Evolutionary conservation across 768 basidiomycete genomes (phyloP), one percentile per base, ranked within the genome.

Genomic region (Lyophyllum atratum): DNA sequence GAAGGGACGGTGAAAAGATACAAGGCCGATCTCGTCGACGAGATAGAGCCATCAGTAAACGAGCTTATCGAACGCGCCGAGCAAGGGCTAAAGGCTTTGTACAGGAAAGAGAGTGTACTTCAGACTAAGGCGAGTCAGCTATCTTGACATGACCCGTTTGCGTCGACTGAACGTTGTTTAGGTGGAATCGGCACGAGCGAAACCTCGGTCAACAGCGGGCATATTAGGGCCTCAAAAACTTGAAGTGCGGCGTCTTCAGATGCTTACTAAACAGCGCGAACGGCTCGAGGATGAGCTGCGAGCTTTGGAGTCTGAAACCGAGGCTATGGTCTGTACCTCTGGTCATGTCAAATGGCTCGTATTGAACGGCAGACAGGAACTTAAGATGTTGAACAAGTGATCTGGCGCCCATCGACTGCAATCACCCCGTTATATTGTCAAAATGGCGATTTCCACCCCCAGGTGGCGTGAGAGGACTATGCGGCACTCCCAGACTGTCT

Each of bases 1-100:
- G 90, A 93, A 68, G 79, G 76, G 12, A 89, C 85, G 0, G 80
- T 92, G n/a, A 80, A 81, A 52, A 79, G 75, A 69, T 92, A 93
- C 74, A 91, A 92, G 65, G 72, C 85, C 2, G 86, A 87, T 42
- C 76, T 93, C 39, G 85, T 83, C 1, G 88, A 90, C 51, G 91
- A 92, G 67, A 84, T 93, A 10, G 91, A 93, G 58, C 92, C 92
- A 17, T 84, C 88, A 28, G 87, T 93, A 19, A 83, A 78, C 45
- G 90, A 93, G 60, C 82, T 93, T 15, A 80, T 92, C 19, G 79
- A 84, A 54, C 81, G 83, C 22, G 86, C 90, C 0, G 86, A 91
- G 64, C 84, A 83, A 63, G 90, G 89, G 1, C 70, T 92, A 31
- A 78, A 80, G 26, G 66, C 75, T 9, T 70, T 93, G 52, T 73